Conservation (phyloP, 2,329 filamentous ascomycete species). For the Curvularia spicifera region DNA sequence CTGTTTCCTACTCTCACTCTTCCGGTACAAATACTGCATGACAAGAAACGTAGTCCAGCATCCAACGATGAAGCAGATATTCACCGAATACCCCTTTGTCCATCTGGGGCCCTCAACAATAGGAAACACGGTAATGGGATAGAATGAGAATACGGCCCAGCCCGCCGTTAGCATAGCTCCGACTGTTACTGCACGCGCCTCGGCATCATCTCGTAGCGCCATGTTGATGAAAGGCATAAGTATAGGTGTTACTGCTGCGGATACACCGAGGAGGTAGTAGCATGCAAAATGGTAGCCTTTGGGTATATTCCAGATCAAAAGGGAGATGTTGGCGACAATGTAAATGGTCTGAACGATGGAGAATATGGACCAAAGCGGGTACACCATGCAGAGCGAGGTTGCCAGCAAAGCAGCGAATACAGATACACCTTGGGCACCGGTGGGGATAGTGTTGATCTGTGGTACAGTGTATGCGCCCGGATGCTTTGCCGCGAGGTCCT, state of each 20-base stretch:
- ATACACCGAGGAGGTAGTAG: constrained; percentile 47
- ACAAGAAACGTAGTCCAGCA: constrained; percentile 54
- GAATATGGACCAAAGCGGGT: constrained; percentile 59
- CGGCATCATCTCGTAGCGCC: constrained; percentile 52
- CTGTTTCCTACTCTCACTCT: constrained; percentile 36
- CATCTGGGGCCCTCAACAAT: constrained; percentile 52
- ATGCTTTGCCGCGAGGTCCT: constrained; percentile 50
- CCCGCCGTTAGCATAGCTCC: constrained; percentile 54
- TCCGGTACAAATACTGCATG: constrained; percentile 48
- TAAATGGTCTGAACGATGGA: constrained; percentile 51
- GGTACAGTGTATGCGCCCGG: constrained; percentile 53
- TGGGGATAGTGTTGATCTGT: constrained; percentile 60
- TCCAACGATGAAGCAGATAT: constrained; percentile 55
- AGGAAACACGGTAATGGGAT: constrained; percentile 46
- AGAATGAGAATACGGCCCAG: constrained; percentile 47
- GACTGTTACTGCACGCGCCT: constrained; percentile 58
- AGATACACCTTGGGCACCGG: constrained; percentile 56
- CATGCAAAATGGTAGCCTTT: constrained; percentile 50
- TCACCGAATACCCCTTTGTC: constrained; percentile 58
- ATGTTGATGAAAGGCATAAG: constrained; percentile 49
- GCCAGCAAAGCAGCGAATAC: constrained; percentile 59
- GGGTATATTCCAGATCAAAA: constrained; percentile 60
- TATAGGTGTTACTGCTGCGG: constrained; percentile 45
- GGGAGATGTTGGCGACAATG: constrained; percentile 55
- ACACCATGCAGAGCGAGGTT: constrained; percentile 59